Base-by-base conservation (phyloP, 305 asterid species). In the Fraxinus greggii region DNA sequence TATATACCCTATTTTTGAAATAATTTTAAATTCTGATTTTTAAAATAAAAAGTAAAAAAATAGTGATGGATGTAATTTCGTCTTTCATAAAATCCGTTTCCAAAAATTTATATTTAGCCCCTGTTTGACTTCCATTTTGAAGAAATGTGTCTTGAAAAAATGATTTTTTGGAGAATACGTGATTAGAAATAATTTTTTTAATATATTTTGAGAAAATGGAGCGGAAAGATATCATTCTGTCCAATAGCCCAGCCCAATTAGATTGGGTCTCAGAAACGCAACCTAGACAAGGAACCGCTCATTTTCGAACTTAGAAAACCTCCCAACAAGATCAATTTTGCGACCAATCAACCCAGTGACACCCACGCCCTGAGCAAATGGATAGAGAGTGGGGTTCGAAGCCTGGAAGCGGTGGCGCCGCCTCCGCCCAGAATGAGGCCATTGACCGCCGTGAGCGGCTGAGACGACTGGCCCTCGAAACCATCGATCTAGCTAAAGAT, bases 381-480 rank as follows among this genome's bases (percentile, higher is more conserved):
- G 98, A 94, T 85, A 88, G 99, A 84, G 99, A 96, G 48, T 96
- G 98, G 98, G 99, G 99, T 36, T 94, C 99, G 73, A 95, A 96
- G 91, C 99, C 99, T 38, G 98, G 99, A 13, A 88, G 99, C 86
- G 98, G 99, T 36, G 98, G 99, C 77, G 97, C 97, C 5, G 99
- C 98, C 84, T 80, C 99, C 84, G 93, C 97, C 70, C 99, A 95
- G 80, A 95, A 95, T 78, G 99, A 95, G 83, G 99, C 98, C 42
- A 90, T 93, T 63, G 98, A 95, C 89, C 97, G 98, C 77, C 97
- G 98, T 5, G 98, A 95, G 86, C 95, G 99, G 81, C 87, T 96
- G 83, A 91, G 98, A 7, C 83, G 98, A 28, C 91, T 96, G 12
- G 99, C 98, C 29, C 90, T 96, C 0, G 99, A 96, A 83, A 96